These are phyloP conservation scores for Backusella tuberculispora DNA, from an alignment of 192 early-diverging fungal species.

Conservation along the genomic window DNA sequence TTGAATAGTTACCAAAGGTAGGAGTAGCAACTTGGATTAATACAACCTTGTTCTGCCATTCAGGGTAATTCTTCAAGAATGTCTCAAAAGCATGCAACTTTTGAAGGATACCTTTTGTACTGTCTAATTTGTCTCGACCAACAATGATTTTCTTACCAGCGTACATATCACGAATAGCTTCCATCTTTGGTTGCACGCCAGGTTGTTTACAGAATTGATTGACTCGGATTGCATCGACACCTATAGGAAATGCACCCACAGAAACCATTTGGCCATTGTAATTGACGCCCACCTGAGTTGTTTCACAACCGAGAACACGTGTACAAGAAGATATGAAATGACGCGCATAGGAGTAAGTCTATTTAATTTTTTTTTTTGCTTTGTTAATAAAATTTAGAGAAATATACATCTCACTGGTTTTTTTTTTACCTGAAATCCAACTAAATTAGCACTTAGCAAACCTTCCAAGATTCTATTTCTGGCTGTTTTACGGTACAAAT, in stretches of 20 bases:
- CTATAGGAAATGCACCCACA: conserved; percentile 95
- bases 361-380: conserved; percentile 1
- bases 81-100: conserved; percentile 93
- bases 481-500: conserved; percentile 34
- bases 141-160: conserved; percentile 93
- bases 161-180: conserved; percentile 82
- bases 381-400: background rate
- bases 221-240: conserved; percentile 85
- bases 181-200: conserved; percentile 81
- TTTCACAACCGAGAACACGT: conserved; percentile 93
- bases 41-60: conserved; percentile 94
- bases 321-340: conserved; percentile 96
- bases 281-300: conserved; percentile 89
- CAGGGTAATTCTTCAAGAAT: conserved; percentile 87
- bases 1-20: conserved; percentile 68
- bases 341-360: conserved; percentile 91
- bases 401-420: background rate
- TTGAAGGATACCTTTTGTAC: conserved; percentile 92
- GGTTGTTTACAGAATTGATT: conserved; percentile 65
- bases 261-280: conserved; percentile 77
- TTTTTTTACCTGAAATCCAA: conserved; percentile 83
- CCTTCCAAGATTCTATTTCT: conserved; percentile 86
- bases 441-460: conserved; percentile 86
- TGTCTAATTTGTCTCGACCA: conserved; percentile 93
- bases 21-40: conserved; percentile 97